phyloP scores from a whole-genome alignment of 202 grass and related monocot genomes.

The Carex sylvatica region DNA sequence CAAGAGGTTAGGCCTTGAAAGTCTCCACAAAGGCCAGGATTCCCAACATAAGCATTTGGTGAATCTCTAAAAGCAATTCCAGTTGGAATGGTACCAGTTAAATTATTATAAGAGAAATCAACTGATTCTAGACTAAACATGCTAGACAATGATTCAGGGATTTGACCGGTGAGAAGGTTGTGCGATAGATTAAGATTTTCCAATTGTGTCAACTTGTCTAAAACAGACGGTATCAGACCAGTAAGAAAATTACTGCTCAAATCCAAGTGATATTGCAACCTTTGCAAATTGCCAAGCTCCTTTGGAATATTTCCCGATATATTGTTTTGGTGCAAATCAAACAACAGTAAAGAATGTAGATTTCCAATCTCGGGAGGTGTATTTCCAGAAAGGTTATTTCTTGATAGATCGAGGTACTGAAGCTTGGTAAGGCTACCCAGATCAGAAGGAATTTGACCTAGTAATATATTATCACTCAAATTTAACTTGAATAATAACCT shows the following conservation, averaged over 20 bases:
- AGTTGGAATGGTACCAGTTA: background rate
- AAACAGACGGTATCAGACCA: conserved; percentile 46
- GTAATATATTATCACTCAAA: conserved; percentile 45
- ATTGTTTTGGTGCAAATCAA: conserved; percentile 63
- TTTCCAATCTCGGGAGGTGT: conserved; percentile 44
- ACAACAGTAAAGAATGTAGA: conserved; percentile 32
- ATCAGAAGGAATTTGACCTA: conserved; percentile 33
- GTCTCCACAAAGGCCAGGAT: conserved; percentile 59
- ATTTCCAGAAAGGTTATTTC: conserved; percentile 39
- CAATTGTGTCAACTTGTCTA: conserved; percentile 44
- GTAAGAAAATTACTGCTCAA: conserved; percentile 53
- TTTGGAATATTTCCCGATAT: conserved; percentile 35
- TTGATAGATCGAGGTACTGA: conserved; percentile 47
- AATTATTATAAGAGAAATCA: conserved; percentile 35
- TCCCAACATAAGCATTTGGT: conserved; percentile 24
- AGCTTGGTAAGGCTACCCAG: conserved; percentile 29
- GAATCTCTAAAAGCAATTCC: conserved; percentile 32
- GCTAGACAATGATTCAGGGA: conserved; percentile 24
- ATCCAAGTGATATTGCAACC: conserved; percentile 34
- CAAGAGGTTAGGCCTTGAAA: conserved; percentile 41
- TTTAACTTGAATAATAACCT: conserved; percentile 45
- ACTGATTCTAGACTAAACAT: conserved; percentile 27
- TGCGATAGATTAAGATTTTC: conserved; percentile 53
- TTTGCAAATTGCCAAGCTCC: conserved; percentile 35
- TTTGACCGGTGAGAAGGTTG: conserved; percentile 36